Evolutionary conservation across 768 basidiomycete species (phyloP).

Genomic region (Lactarius indigo): DNA sequence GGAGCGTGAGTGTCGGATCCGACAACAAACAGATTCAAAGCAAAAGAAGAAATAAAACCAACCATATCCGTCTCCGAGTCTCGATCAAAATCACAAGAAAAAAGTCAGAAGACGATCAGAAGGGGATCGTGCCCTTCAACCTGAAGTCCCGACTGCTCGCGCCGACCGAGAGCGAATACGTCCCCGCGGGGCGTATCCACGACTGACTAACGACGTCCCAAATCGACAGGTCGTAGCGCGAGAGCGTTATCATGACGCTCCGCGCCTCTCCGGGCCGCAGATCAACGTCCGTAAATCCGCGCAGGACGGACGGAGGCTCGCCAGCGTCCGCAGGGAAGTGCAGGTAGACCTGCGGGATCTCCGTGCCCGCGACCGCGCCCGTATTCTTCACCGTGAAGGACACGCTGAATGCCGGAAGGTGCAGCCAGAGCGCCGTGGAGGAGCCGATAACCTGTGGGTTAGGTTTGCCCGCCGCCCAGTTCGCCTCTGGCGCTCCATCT

Average conservation of each 20-base stretch:
- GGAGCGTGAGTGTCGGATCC: too few relatives aligned
- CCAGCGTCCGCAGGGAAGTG: constrained; percentile 58
- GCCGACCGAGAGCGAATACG: constrained; percentile 33
- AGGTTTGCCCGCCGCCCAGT: constrained; percentile 60
- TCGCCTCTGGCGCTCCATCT: constrained; percentile 39
- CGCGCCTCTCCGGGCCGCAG: constrained; percentile 26
- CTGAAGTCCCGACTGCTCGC: constrained; percentile 25
- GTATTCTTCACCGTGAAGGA: constrained; percentile 65
- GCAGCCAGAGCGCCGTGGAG: constrained; percentile 64
- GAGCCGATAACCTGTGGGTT: constrained; percentile 55
- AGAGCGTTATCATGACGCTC: constrained; percentile 25
- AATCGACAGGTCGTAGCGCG: constrained; percentile 29
- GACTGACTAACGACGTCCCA: constrained; percentile 37
- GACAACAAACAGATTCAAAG: too few relatives aligned
- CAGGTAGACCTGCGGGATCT: constrained; percentile 77
- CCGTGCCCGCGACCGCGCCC: constrained; percentile 58
- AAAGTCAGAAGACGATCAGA: not conserved
- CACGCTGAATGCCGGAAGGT: constrained; percentile 59
- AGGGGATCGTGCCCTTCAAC: constrained; percentile 6
- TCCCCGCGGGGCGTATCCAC: constrained; percentile 34
- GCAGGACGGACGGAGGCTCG: constrained; percentile 67
- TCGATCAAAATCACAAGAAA: too few relatives aligned
- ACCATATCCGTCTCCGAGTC: not conserved
- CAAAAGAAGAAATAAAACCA: too few relatives aligned
- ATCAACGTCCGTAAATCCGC: constrained; percentile 29